Evolutionary conservation across 495 filamentous ascomycete genomes (phyloP).

Genomic region (Penicillium dipodomyicola): DNA sequence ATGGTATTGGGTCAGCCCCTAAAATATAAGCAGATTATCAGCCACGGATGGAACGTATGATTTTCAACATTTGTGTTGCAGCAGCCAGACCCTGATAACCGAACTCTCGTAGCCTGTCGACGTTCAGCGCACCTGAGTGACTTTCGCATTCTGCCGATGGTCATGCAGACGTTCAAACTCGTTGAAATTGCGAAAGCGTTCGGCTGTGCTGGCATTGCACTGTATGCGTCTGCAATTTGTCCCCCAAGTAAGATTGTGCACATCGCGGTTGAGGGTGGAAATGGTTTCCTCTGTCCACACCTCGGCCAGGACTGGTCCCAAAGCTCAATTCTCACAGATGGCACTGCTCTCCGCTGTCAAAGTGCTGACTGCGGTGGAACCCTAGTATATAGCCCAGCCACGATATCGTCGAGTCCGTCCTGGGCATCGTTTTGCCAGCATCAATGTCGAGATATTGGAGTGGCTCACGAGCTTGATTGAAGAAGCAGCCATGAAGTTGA

Average conservation of each 20-base stretch:
- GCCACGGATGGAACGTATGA: constrained; percentile 50
- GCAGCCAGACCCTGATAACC: constrained; percentile 29
- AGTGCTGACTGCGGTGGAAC: background rate
- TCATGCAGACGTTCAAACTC: too few relatives aligned
- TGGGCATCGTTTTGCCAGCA: too few relatives aligned
- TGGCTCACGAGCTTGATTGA: too few relatives aligned
- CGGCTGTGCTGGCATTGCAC: too few relatives aligned
- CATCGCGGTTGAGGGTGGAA: too few relatives aligned
- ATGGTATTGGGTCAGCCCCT: background rate
- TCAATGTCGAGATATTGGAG: too few relatives aligned
- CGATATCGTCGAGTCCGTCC: background rate
- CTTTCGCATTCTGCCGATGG: too few relatives aligned
- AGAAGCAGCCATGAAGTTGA: too few relatives aligned
- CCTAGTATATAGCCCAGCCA: background rate
- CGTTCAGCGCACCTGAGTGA: constrained; percentile 17
- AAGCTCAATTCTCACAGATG: background rate
- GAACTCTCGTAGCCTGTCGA: constrained; percentile 35
- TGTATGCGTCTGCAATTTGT: too few relatives aligned
- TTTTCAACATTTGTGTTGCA: constrained; percentile 34
- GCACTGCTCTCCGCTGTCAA: background rate
- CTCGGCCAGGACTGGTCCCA: background rate
- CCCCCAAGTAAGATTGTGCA: too few relatives aligned
- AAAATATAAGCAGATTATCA: constrained; percentile 43
- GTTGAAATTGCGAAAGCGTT: too few relatives aligned
- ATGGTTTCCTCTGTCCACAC: too few relatives aligned